Percentiles rank a stretch among this genome's conserved stretches.
These are phyloP conservation scores for Inga laurina DNA, from an alignment of 306 rosid species.

Conservation along the genomic window DNA sequence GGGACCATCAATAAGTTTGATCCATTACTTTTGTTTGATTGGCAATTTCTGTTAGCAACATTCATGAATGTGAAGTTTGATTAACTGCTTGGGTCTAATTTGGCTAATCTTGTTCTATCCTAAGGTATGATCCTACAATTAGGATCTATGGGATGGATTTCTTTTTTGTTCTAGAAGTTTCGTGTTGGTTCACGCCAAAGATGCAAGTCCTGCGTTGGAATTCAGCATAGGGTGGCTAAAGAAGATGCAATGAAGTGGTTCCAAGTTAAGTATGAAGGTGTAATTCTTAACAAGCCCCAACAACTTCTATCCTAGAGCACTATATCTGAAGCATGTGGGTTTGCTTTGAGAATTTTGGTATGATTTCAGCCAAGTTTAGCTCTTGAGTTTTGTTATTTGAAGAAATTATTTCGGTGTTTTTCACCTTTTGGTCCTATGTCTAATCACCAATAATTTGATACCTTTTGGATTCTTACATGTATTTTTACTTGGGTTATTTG, in stretches of 20 bases:
- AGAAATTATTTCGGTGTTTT: not conserved
- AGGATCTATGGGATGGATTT: conserved; percentile 77
- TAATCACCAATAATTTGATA: not conserved
- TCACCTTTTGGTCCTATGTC: too few species aligned
- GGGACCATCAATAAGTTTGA: not conserved
- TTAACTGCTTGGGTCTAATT: not conserved
- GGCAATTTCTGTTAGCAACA: not conserved
- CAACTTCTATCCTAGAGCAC: conserved; percentile 24
- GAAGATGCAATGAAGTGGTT: conserved; percentile 75
- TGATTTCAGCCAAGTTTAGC: conserved; percentile 5
- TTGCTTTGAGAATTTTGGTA: conserved; percentile 26
- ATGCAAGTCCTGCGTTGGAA: conserved; percentile 63
- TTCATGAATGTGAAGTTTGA: not conserved
- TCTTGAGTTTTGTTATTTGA: not conserved
- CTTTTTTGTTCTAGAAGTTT: conserved; percentile 53
- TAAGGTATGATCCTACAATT: conserved; percentile 60
- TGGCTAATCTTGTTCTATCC: not conserved
- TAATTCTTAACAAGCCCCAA: conserved; percentile 65
- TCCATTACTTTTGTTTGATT: not conserved
- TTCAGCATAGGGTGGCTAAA: conserved; percentile 63
- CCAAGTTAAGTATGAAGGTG: conserved; percentile 50
- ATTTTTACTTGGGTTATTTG: not conserved
- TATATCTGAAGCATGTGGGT: not conserved
- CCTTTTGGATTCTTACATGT: not conserved
- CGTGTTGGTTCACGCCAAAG: conserved; percentile 56